phyloP scores from a whole-genome alignment of 2,329 filamentous ascomycete species.

The Phialemonium atrogriseum region DNA sequence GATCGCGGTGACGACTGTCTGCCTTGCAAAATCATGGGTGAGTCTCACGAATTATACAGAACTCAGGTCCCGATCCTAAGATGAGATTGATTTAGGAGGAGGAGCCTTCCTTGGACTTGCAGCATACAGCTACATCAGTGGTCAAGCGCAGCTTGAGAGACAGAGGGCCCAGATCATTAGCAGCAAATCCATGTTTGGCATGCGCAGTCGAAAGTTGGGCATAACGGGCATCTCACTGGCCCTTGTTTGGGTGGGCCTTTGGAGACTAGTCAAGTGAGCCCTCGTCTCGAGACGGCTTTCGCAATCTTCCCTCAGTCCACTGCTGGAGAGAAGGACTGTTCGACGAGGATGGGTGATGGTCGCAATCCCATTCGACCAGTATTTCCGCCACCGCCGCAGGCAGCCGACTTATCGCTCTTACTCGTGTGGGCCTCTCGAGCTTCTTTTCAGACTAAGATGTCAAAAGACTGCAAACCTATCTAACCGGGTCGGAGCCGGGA shows the following conservation, averaged over 20 bases:
- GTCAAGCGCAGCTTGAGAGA: constrained; percentile 60
- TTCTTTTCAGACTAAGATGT: no score
- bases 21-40: constrained; percentile 64
- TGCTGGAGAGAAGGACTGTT: no score
- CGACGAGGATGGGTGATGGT: no score
- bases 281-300: not conserved
- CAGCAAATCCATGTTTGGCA: constrained; percentile 63
- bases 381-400: no score
- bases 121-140: constrained; percentile 69
- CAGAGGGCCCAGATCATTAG: constrained; percentile 58
- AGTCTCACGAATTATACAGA: no score
- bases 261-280: constrained; percentile 51
- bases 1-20: constrained; percentile 59
- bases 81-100: constrained; percentile 46
- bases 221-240: constrained; percentile 60
- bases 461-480: no score
- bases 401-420: no score
- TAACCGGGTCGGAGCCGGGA: no score
- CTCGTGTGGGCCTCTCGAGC: no score
- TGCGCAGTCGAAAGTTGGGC: constrained; percentile 60
- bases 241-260: constrained; percentile 63
- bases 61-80: constrained; percentile 3
- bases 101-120: constrained; percentile 68
- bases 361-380: no score
- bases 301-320: not conserved